Percentiles rank a stretch among this genome's conserved stretches.
phyloP scores from a whole-genome alignment of 306 rosid genomes.

The Chamaecrista fasciculata region DNA sequence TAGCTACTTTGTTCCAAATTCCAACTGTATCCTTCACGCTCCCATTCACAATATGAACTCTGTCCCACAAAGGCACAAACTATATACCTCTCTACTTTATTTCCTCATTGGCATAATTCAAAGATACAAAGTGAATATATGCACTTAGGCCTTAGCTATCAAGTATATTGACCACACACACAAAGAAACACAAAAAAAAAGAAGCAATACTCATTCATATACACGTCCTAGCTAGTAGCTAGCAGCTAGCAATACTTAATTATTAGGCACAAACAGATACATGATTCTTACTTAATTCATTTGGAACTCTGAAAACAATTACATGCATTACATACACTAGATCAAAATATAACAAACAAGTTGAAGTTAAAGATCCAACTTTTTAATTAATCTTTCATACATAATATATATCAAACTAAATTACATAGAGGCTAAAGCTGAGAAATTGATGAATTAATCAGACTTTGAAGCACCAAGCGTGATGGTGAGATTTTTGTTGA shows the following conservation, averaged over 20 bases:
- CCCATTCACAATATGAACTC: too few relatives aligned
- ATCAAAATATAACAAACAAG: conserved; percentile 24
- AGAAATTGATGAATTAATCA: conserved; percentile 29
- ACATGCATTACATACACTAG: conserved; percentile 24
- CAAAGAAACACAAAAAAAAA: too few relatives aligned
- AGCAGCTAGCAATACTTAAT: too few relatives aligned
- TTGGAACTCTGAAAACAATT: not conserved
- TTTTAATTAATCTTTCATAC: conserved; percentile 3
- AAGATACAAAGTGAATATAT: too few relatives aligned
- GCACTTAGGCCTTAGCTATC: too few relatives aligned
- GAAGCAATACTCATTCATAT: too few relatives aligned
- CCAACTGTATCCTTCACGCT: conserved; percentile 41
- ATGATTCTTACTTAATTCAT: conserved; percentile 19
- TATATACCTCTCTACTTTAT: conserved; percentile 13
- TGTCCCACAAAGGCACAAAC: conserved; percentile 20
- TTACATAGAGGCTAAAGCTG: too few relatives aligned
- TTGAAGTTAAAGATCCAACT: conserved; percentile 13
- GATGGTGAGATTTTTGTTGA: conserved; percentile 40
- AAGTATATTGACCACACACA: too few relatives aligned
- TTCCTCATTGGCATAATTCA: too few relatives aligned
- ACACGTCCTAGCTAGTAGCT: too few relatives aligned
- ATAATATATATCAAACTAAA: too few relatives aligned
- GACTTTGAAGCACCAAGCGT: conserved; percentile 68
- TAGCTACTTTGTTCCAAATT: conserved; percentile 38
- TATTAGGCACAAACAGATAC: not conserved